A percentile compares a stretch with the other conserved stretches of the same genome.
These are phyloP conservation scores for Eucalyptus urophylla DNA, from an alignment of 345 rosid species.

Conservation along the genomic window DNA sequence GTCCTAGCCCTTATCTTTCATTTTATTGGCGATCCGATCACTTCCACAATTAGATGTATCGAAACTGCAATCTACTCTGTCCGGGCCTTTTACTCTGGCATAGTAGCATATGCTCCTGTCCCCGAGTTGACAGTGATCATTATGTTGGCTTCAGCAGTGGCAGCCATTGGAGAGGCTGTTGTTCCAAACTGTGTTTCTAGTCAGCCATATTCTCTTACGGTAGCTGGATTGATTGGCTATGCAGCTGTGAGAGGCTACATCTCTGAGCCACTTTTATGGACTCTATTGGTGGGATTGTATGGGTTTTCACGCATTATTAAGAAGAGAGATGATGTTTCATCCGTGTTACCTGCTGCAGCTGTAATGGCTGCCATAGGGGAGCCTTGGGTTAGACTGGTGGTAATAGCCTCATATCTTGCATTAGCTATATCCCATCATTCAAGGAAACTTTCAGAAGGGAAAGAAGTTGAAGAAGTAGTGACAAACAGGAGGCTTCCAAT, in stretches of 20 bases:
- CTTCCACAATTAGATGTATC: slow-evolving; percentile 32
- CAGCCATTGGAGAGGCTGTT: slow-evolving; percentile 78
- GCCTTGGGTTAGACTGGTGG: slow-evolving; percentile 77
- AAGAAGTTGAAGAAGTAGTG: slow-evolving; percentile 20
- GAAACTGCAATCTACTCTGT: slow-evolving; percentile 47
- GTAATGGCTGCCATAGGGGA: slow-evolving; percentile 75
- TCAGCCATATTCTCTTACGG: slow-evolving; percentile 53
- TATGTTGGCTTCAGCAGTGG: slow-evolving; percentile 54
- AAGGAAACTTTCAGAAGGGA: slow-evolving; percentile 16
- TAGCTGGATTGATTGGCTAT: slow-evolving; percentile 63
- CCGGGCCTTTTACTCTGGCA: slow-evolving; percentile 60
- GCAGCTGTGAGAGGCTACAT: slow-evolving; percentile 67
- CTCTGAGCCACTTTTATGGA: slow-evolving; percentile 82
- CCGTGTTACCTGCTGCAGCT: slow-evolving; percentile 73
- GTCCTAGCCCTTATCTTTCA: slow-evolving; percentile 57
- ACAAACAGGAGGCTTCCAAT: slow-evolving; percentile 25
- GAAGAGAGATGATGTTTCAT: slow-evolving; percentile 71
- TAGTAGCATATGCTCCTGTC: slow-evolving; percentile 60
- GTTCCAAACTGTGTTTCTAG: slow-evolving; percentile 42
- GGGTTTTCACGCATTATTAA: slow-evolving; percentile 44
- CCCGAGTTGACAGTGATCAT: slow-evolving; percentile 52
- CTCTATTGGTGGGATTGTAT: slow-evolving; percentile 47
- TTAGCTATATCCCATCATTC: slow-evolving; percentile 64
- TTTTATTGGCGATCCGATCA: slow-evolving; percentile 71
- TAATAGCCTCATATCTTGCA: slow-evolving; percentile 34